Evolutionary conservation across 1,284 basidiomycete genomes (phyloP).

Genomic region (Cystobasidiaceae sp.): DNA sequence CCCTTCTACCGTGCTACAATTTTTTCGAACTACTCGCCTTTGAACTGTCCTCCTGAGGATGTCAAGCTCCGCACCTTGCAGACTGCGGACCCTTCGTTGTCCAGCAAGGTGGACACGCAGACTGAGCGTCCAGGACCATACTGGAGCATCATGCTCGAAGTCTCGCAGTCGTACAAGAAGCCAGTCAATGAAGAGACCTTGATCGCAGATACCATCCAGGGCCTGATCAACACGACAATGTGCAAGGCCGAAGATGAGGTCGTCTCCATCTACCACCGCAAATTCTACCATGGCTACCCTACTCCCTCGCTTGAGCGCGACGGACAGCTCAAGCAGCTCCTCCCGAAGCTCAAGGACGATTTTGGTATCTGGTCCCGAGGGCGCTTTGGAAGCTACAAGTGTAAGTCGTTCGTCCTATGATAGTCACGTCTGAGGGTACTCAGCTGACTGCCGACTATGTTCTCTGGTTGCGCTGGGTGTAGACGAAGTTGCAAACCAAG

Average conservation of each 20-base stretch:
- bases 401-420: slow-evolving; percentile 39
- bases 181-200: slow-evolving; percentile 52
- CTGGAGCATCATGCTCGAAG: slow-evolving; percentile 53
- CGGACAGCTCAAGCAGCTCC: slow-evolving; percentile 49
- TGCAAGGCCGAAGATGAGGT: slow-evolving; percentile 52
- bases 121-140: slow-evolving; percentile 50
- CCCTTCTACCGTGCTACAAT: slow-evolving; percentile 56
- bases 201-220: slow-evolving; percentile 52
- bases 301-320: slow-evolving; percentile 52
- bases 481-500: slow-evolving; percentile 53
- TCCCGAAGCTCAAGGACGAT: slow-evolving; percentile 50
- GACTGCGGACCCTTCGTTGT: slow-evolving; percentile 50
- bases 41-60: slow-evolving; percentile 50
- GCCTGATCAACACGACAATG: slow-evolving; percentile 52
- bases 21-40: slow-evolving; percentile 55
- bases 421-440: neutral
- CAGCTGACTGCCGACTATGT: neutral
- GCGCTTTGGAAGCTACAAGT: slow-evolving; percentile 55
- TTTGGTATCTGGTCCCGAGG: slow-evolving; percentile 52
- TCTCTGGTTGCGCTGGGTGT: neutral
- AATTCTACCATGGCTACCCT: slow-evolving; percentile 51
- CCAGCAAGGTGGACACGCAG: slow-evolving; percentile 45
- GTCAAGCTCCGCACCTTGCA: slow-evolving; percentile 51
- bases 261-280: slow-evolving; percentile 53
- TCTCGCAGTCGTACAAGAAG: slow-evolving; percentile 53